Evolutionary conservation across 2,329 filamentous ascomycete genomes (phyloP), one percentile per base, ranked within the genome.

Genomic region (Helotiales sp.): DNA sequence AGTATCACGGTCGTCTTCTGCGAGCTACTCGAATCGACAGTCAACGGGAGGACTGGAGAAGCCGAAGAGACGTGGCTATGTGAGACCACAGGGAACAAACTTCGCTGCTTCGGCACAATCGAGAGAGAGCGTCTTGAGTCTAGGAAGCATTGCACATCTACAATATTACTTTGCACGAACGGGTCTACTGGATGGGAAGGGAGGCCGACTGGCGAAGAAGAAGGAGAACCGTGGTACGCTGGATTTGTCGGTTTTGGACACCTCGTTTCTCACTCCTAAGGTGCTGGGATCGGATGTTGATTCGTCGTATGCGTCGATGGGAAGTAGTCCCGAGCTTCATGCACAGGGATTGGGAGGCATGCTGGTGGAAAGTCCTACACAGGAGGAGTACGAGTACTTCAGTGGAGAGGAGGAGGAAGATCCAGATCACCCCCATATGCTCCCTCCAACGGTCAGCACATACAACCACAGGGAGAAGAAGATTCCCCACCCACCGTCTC

Each of bases 151-250:
- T 75, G 93, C 94, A 64, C 96, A 99, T 81, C 83, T 99, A 76
- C 96, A 99, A 80, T 97, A 98, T 81, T 99, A 98, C 81, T 99
- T 99, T 82, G 95, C 96, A 40, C 86, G 96, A 67, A 99, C 96
- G 0, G 96, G 96, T 6, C 81, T 99, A 70, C 82, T 99, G 60
- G 96, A 99, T 76, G 93, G 95, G 65, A 97, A 97, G 78, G 95
- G 94, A 40, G 96, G 89, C 63, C 91, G 96, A 78, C 82, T 96
- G 67, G 90, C 92, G 24, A 91, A 91, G 75, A 91, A 90, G 77
- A 89, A 86, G 75, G 61, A 63, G 13, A 83, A 76, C 64, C 70
- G 71, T 28, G 74, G 82, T 17, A 87, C 86, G 0, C 78, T 90
- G 50, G 87, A 90, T 71, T 77, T 90, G 45, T 86, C 87, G 2